phyloP scores from a whole-genome alignment of 1,139 yeast genomes.

The Debaryomyces nepalensis region DNA sequence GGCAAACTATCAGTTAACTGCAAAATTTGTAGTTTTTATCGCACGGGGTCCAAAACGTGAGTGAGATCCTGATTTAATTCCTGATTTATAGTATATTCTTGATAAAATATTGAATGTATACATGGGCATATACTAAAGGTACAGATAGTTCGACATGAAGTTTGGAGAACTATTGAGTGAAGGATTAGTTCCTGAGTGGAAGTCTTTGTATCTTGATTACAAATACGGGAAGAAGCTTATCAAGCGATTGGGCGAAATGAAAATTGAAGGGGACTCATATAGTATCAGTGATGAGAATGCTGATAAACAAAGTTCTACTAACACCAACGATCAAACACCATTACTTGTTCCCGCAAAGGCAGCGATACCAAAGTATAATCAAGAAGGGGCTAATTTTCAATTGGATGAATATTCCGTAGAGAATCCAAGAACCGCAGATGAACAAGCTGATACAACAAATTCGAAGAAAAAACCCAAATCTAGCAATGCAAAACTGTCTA shows the following conservation, averaged over 20 bases:
- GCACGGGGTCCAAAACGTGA: slow-evolving; percentile 1
- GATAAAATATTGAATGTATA: background rate
- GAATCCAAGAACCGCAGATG: background rate
- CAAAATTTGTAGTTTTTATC: background rate
- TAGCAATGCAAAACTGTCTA: slow-evolving; percentile 9
- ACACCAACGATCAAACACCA: slow-evolving; percentile 35
- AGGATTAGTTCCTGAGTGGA: slow-evolving; percentile 84
- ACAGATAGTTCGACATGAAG: slow-evolving; percentile 44
- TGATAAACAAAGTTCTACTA: slow-evolving; percentile 1
- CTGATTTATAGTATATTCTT: background rate
- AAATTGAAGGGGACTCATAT: slow-evolving; percentile 11
- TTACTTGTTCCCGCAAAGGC: slow-evolving; percentile 25
- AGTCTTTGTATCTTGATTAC: slow-evolving; percentile 77
- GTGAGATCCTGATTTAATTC: background rate
- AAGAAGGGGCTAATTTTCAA: background rate
- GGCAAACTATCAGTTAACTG: too few relatives aligned
- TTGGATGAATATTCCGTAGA: slow-evolving; percentile 2
- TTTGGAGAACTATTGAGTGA: slow-evolving; percentile 64
- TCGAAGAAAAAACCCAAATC: slow-evolving; percentile 7
- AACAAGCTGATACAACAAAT: background rate
- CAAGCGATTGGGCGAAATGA: slow-evolving; percentile 26
- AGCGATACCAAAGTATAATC: slow-evolving; percentile 1
- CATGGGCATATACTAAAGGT: background rate
- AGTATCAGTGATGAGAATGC: background rate
- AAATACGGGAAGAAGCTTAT: slow-evolving; percentile 53